phyloP scores from a whole-genome alignment of 768 basidiomycete species.

The Coprinellus aureogranulatus region DNA sequence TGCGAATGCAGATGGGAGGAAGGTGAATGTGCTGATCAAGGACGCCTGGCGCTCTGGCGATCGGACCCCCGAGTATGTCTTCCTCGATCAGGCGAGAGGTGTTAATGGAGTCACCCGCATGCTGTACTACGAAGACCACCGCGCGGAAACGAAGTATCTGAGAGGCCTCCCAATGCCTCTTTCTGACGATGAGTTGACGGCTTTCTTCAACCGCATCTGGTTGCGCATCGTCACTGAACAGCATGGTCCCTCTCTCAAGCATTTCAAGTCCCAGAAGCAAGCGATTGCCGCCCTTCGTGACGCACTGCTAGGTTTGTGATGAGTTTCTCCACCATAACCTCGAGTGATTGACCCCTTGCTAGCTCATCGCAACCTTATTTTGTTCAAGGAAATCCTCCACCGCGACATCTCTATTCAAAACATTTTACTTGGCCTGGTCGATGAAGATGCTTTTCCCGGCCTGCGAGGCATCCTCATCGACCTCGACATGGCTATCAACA shows the following conservation, averaged over 20 bases:
- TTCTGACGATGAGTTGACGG: too few relatives aligned
- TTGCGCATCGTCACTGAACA: background rate
- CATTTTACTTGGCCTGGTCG: slow-evolving; percentile 5
- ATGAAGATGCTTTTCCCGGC: background rate
- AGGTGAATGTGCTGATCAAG: background rate
- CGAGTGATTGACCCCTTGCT: background rate
- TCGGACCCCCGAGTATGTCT: background rate
- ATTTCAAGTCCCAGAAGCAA: background rate
- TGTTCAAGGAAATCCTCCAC: slow-evolving; percentile 5
- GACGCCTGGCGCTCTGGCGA: background rate
- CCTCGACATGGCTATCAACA: slow-evolving; percentile 9
- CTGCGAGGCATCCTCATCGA: slow-evolving; percentile 13
- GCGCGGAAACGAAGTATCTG: background rate
- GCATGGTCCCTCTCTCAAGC: background rate
- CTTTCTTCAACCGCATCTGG: background rate
- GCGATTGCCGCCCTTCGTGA: background rate
- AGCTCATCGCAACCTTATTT: background rate
- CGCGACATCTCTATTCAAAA: slow-evolving; percentile 15
- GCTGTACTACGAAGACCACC: background rate
- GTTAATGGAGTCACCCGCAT: background rate
- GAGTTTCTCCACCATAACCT: background rate
- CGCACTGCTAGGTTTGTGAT: background rate
- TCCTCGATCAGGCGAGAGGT: background rate
- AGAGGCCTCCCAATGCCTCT: background rate
- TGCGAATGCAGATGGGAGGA: too few relatives aligned